A percentile compares a stretch with the other conserved stretches of the same genome.
Evolutionary conservation across 495 filamentous ascomycete genomes (phyloP).

Genomic region (Haplographium delicatum): DNA sequence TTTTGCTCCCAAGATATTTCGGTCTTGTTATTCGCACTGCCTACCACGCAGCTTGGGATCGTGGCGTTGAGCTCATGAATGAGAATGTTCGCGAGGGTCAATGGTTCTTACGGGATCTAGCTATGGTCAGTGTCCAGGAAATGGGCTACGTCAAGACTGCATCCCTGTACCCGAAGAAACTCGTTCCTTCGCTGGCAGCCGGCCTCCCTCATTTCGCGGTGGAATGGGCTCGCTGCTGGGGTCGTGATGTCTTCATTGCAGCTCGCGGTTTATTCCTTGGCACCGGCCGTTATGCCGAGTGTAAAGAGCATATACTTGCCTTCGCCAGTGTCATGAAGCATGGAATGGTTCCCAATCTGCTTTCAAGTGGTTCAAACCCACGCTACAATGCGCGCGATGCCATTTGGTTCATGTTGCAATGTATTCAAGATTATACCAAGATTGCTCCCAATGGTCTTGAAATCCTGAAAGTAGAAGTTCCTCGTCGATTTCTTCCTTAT

Average conservation of each 20-base stretch:
- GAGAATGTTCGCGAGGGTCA: conserved; percentile 73
- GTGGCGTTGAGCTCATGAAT: conserved; percentile 70
- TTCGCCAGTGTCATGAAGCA: conserved; percentile 97
- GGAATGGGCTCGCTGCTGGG: conserved; percentile 96
- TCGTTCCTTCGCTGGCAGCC: conserved; percentile 82
- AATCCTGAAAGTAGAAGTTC: conserved; percentile 70
- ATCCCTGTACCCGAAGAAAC: conserved; percentile 80
- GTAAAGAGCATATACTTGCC: conserved; percentile 87
- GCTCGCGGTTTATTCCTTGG: conserved; percentile 83
- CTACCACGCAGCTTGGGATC: conserved; percentile 76
- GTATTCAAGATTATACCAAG: conserved; percentile 86
- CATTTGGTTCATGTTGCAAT: conserved; percentile 95
- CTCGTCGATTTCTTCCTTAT: conserved; percentile 87
- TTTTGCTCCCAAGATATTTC: conserved; percentile 89
- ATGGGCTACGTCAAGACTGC: conserved; percentile 84
- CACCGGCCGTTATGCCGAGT: conserved; percentile 81
- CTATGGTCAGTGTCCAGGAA: conserved; percentile 85
- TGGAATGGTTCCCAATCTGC: conserved; percentile 95
- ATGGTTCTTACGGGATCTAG: conserved; percentile 76
- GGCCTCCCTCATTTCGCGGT: conserved; percentile 92
- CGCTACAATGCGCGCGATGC: conserved; percentile 97
- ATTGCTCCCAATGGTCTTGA: conserved; percentile 74
- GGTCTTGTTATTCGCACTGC: conserved; percentile 81
- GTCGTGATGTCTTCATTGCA: conserved; percentile 94
- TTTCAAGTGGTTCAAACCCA: conserved; percentile 79